phyloP scores from a whole-genome alignment of 306 rosid species.

The Trichosanthes truncata region DNA sequence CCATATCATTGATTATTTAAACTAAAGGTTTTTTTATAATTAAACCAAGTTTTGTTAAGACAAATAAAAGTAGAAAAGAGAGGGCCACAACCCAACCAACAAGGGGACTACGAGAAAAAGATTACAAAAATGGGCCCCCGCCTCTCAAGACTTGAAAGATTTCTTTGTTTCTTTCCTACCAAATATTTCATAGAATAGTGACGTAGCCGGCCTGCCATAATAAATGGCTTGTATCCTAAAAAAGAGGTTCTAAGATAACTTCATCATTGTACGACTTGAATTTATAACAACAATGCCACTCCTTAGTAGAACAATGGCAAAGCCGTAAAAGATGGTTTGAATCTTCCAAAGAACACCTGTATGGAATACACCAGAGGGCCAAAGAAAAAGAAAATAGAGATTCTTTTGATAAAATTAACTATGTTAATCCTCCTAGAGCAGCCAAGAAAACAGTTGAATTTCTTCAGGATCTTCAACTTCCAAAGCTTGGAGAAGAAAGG shows the following conservation, averaged over 20 bases:
- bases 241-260: not conserved
- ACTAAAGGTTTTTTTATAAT: not conserved
- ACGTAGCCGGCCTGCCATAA: not conserved
- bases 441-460: not conserved
- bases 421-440: not conserved
- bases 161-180: slow-evolving; percentile 3
- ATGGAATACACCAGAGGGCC: not conserved
- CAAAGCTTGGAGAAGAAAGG: not conserved
- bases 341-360: not conserved
- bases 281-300: not conserved
- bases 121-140: not conserved
- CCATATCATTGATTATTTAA: not conserved
- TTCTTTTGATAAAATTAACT: not conserved
- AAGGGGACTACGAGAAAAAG: not conserved
- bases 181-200: not conserved
- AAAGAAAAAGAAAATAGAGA: not conserved
- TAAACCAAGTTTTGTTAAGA: not conserved
- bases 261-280: not conserved
- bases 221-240: not conserved
- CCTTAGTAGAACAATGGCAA: not conserved
- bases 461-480: not conserved
- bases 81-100: not conserved
- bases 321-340: not conserved
- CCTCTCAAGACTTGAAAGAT: not conserved
- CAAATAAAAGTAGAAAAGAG: not conserved